These are phyloP conservation scores for Pseudocercospora musae DNA, from an alignment of 2,329 filamentous ascomycete species.

Conservation along the genomic window DNA sequence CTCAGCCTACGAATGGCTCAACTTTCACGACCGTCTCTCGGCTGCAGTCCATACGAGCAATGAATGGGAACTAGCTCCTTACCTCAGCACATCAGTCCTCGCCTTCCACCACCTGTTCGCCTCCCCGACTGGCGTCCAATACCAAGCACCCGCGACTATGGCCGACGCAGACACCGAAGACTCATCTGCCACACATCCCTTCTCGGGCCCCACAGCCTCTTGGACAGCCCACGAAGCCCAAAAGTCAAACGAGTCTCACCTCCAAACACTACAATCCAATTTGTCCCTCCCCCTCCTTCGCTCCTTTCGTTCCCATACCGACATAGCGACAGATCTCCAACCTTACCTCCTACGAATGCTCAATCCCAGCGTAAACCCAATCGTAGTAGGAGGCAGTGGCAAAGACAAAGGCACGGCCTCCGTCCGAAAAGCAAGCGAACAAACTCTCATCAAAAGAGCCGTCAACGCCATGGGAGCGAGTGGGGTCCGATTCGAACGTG, in stretches of 20 bases:
- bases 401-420: slow-evolving; percentile 56
- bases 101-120: slow-evolving; percentile 92
- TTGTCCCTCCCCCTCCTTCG: slow-evolving; percentile 70
- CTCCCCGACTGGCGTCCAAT: slow-evolving; percentile 56
- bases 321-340: slow-evolving; percentile 75
- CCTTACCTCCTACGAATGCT: slow-evolving; percentile 82
- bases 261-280: slow-evolving; percentile 69
- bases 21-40: slow-evolving; percentile 85
- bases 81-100: slow-evolving; percentile 80
- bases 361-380: slow-evolving; percentile 85
- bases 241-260: slow-evolving; percentile 71
- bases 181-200: slow-evolving; percentile 54
- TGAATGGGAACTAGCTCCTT: slow-evolving; percentile 88
- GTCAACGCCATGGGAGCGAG: slow-evolving; percentile 80
- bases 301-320: slow-evolving; percentile 73
- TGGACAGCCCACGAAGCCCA: slow-evolving; percentile 76
- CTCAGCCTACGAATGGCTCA: slow-evolving; percentile 85
- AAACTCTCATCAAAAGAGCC: slow-evolving; percentile 72
- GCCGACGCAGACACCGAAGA: slow-evolving; percentile 41
- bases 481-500: slow-evolving; percentile 75
- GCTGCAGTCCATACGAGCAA: slow-evolving; percentile 76
- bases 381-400: slow-evolving; percentile 63
- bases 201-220: slow-evolving; percentile 77
- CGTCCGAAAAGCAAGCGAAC: slow-evolving; percentile 83
- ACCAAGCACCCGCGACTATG: slow-evolving; percentile 36